Conservation (phyloP, 495 filamentous ascomycete genomes). For the Podospora comata region DNA sequence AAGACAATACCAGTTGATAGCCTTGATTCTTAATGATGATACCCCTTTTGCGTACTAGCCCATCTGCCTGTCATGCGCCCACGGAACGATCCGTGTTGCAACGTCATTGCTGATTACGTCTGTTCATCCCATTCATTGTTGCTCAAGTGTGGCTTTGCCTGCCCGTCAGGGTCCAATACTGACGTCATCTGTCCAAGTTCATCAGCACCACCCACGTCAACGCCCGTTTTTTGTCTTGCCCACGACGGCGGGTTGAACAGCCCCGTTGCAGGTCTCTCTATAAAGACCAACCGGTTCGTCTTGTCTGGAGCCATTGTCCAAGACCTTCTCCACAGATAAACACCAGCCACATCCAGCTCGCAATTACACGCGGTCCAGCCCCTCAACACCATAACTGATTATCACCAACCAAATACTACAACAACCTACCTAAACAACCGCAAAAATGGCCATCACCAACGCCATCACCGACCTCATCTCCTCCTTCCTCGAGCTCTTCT, state of each 20-base stretch:
- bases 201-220: conserved; percentile 7
- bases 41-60: conserved; percentile 7
- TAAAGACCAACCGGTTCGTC: neutral
- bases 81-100: neutral
- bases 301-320: neutral
- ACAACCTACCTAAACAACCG: conserved; percentile 8
- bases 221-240: neutral
- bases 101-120: neutral
- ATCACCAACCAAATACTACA: neutral
- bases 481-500: conserved; percentile 35
- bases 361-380: no score
- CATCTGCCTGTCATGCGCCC: neutral
- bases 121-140: neutral
- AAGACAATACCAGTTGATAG: neutral
- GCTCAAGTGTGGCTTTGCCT: neutral
- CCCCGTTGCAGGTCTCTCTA: neutral
- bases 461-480: conserved; percentile 34
- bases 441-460: conserved; percentile 33
- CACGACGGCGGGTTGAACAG: neutral
- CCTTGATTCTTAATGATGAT: conserved; percentile 19
- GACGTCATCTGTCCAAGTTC: conserved; percentile 16
- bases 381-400: no score
- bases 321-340: neutral
- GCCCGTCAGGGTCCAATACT: conserved; percentile 2
- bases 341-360: neutral